These are phyloP conservation scores for Dispira parvispora DNA, from an alignment of 192 early-diverging fungal genomes.

Conservation along the genomic window DNA sequence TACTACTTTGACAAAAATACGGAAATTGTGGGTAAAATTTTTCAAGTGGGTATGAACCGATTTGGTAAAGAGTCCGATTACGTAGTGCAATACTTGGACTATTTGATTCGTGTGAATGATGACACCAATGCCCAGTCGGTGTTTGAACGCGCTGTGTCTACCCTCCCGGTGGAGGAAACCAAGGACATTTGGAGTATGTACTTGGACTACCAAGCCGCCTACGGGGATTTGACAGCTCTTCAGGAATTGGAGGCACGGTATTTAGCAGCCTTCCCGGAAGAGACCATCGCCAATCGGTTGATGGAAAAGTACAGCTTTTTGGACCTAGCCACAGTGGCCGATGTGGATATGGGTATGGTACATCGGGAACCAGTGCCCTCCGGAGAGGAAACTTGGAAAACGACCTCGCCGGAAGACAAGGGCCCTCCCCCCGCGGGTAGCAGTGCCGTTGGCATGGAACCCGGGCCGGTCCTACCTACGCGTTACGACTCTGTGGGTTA, in stretches of 20 bases:
- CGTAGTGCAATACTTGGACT: slow-evolving; percentile 70
- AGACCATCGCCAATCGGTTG: slow-evolving; percentile 38
- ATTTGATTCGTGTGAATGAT: slow-evolving; percentile 76
- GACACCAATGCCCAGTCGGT: slow-evolving; percentile 80
- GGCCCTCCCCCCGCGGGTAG: slow-evolving; percentile 11
- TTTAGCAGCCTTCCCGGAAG: slow-evolving; percentile 53
- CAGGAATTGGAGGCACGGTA: slow-evolving; percentile 62
- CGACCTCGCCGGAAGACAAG: slow-evolving; percentile 20
- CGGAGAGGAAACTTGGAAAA: no score
- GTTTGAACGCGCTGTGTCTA: slow-evolving; percentile 75
- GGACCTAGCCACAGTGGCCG: slow-evolving; percentile 51
- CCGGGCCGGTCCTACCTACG: slow-evolving; percentile 10
- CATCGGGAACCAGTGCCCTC: background rate
- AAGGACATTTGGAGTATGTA: slow-evolving; percentile 67
- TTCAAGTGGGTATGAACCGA: slow-evolving; percentile 71
- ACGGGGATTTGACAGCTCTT: slow-evolving; percentile 65
- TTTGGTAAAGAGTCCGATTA: slow-evolving; percentile 59
- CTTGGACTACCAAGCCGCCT: slow-evolving; percentile 70
- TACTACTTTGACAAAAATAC: slow-evolving; percentile 78
- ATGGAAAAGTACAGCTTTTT: slow-evolving; percentile 60
- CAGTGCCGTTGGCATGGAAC: background rate
- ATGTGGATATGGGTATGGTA: slow-evolving; percentile 52
- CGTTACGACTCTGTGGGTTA: slow-evolving; percentile 10
- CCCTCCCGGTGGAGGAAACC: slow-evolving; percentile 47
- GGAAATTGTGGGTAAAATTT: slow-evolving; percentile 68